These are phyloP conservation scores for Miscanthus sacchariflorus DNA, from an alignment of 202 grass and related monocot species.

Conservation along the genomic window DNA sequence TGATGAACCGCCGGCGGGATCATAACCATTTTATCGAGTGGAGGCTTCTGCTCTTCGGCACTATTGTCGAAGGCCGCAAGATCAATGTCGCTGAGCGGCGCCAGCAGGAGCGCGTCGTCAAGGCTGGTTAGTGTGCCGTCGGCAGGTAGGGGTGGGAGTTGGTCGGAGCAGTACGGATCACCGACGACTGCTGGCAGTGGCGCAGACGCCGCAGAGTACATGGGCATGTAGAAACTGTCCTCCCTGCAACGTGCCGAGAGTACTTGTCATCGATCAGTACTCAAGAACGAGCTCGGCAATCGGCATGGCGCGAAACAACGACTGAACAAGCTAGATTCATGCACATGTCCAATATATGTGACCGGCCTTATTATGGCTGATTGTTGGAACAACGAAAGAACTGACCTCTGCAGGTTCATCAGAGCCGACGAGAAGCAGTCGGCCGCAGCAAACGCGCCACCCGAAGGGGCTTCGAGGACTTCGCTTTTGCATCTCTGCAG, in stretches of 20 bases:
- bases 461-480: neutral
- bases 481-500: neutral
- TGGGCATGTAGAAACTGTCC: neutral
- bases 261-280: neutral
- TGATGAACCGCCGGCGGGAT: neutral
- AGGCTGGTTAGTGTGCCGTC: neutral
- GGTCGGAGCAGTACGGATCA: neutral
- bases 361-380: neutral
- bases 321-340: too few species aligned
- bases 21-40: neutral
- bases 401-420: neutral
- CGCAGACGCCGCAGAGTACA: neutral
- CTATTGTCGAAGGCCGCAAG: slow-evolving; percentile 37
- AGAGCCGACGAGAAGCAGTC: neutral
- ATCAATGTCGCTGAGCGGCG: slow-evolving; percentile 48
- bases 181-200: neutral
- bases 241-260: slow-evolving; percentile 25
- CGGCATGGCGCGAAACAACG: too few species aligned
- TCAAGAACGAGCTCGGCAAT: neutral
- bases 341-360: neutral
- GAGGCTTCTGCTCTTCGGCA: neutral
- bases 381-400: neutral
- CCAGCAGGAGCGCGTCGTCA: slow-evolving; percentile 36
- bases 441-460: neutral
- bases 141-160: neutral